A percentile compares a stretch with the other conserved stretches of the same genome.
These are phyloP conservation scores for Phyllostachys edulis DNA, from an alignment of 176 grass and related monocot genomes.

Conservation along the genomic window DNA sequence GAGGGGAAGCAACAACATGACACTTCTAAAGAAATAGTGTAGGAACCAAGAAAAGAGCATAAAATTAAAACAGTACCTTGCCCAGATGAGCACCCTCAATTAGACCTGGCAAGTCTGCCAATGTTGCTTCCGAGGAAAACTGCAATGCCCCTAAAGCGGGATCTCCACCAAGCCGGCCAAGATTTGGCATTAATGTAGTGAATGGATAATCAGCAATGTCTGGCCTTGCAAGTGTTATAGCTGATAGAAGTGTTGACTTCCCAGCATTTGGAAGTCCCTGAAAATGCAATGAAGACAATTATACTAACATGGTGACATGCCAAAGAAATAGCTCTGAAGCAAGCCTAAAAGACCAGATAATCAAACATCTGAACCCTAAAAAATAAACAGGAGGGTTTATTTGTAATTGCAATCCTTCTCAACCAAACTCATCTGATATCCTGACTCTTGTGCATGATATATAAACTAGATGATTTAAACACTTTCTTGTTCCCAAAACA, in stretches of 20 bases:
- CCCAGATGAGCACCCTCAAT: conserved; percentile 98
- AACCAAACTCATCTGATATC: background rate
- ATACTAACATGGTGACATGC: background rate
- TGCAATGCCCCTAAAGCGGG: conserved; percentile 73
- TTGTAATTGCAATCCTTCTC: background rate
- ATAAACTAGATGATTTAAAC: background rate
- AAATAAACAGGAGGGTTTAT: background rate
- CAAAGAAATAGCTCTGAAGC: conserved; percentile 8
- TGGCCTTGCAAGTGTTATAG: conserved; percentile 89
- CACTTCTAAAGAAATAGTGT: background rate
- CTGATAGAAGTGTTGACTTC: conserved; percentile 94
- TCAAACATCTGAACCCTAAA: background rate
- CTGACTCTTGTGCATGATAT: background rate
- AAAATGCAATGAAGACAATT: background rate
- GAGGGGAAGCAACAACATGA: background rate
- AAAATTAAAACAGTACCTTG: conserved; percentile 51
- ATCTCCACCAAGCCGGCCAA: conserved; percentile 93
- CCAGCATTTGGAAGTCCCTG: conserved; percentile 99
- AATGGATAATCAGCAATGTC: conserved; percentile 98
- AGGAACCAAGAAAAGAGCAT: conserved; percentile 18
- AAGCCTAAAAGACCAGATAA: background rate
- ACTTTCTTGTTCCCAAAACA: background rate
- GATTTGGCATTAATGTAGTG: conserved; percentile 96
- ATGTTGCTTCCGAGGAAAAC: conserved; percentile 87
- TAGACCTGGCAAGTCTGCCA: conserved; percentile 92